Conservation (phyloP, 2,329 filamentous ascomycete genomes). For the Phoma sp. region DNA sequence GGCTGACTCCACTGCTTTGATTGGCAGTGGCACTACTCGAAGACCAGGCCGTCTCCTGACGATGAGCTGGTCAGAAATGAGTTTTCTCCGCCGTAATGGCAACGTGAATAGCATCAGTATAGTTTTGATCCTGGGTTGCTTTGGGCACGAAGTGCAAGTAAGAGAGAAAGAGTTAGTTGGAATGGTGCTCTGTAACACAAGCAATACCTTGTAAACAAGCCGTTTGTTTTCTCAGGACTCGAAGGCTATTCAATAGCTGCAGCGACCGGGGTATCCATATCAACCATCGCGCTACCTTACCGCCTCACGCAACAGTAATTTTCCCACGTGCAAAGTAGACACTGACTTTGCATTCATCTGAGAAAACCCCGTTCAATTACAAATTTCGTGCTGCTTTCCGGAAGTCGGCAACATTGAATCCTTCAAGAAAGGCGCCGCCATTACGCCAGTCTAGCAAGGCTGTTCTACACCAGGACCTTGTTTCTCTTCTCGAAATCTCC, state of each 20-base stretch:
- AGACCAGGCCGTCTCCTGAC: background rate
- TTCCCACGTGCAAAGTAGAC: background rate
- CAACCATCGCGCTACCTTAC: conserved; percentile 14
- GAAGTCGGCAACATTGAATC: conserved; percentile 8
- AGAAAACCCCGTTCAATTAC: background rate
- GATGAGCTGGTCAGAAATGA: background rate
- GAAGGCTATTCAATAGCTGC: conserved; percentile 3
- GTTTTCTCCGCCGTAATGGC: background rate
- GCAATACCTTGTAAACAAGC: conserved; percentile 3
- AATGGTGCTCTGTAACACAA: conserved; percentile 3
- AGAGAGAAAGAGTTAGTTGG: background rate
- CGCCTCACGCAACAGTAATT: conserved; percentile 4
- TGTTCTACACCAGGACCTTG: conserved; percentile 7
- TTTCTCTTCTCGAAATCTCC: conserved; percentile 11
- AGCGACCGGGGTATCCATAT: conserved; percentile 14
- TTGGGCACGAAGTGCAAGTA: background rate
- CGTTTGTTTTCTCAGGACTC: conserved; percentile 3
- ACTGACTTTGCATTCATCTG: background rate
- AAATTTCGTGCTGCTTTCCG: background rate
- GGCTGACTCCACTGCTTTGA: background rate
- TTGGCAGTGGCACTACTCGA: background rate
- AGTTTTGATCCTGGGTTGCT: background rate
- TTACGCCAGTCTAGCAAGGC: conserved; percentile 3
- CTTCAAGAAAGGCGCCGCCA: conserved; percentile 6
- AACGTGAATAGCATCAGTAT: background rate